Conservation (phyloP, 2,329 filamentous ascomycete genomes). For the Trichoderma cornu-damae region DNA sequence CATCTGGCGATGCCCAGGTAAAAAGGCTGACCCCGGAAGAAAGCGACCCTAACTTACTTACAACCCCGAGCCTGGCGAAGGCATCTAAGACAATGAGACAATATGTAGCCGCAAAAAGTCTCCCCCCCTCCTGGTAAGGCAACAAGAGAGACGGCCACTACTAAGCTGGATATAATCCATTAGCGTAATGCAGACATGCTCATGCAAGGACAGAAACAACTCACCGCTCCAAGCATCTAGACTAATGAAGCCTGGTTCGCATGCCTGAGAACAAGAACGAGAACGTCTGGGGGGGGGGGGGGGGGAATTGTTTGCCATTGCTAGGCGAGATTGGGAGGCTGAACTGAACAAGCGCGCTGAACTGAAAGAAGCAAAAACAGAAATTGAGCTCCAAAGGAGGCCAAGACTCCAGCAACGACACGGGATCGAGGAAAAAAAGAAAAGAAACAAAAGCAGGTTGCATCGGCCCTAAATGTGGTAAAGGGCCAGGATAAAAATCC, state of each 20-base stretch:
- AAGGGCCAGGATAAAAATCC: background rate
- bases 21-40: too few relatives aligned
- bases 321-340: background rate
- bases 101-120: too few relatives aligned
- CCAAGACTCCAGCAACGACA: background rate
- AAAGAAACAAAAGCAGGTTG: background rate
- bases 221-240: background rate
- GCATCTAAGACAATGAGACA: background rate
- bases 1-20: too few relatives aligned
- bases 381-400: background rate
- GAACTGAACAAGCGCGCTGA: background rate
- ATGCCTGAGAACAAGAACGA: background rate
- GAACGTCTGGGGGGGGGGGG: background rate
- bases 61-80: too few relatives aligned
- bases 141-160: background rate
- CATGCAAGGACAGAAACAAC: background rate
- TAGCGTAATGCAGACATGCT: background rate
- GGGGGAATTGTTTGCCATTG: background rate
- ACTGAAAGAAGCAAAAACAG: background rate
- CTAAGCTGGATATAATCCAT: background rate
- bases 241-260: background rate
- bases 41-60: too few relatives aligned
- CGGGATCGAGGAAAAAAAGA: background rate
- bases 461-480: background rate
- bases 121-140: background rate